A percentile compares a stretch with the other conserved stretches of the same genome.
These are phyloP conservation scores for Pseudocercospora cruenta DNA, from an alignment of 2,329 filamentous ascomycete genomes.

Conservation along the genomic window DNA sequence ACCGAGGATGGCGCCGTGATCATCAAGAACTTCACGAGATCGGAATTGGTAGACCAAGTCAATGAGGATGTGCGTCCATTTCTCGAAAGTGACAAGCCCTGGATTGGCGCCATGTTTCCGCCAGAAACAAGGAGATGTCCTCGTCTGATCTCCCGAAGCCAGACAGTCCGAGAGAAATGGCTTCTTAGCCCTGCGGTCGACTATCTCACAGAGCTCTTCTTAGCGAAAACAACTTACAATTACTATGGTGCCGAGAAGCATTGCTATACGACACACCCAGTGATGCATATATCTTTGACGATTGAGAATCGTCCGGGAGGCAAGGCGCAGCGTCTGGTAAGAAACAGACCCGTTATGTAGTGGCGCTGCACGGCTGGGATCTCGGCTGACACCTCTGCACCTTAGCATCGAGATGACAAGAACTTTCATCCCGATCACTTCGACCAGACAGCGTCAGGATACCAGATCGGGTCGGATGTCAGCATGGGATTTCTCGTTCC, in stretches of 20 bases:
- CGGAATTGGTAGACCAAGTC: conserved; percentile 1
- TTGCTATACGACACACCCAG: conserved; percentile 5
- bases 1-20: conserved; percentile 4
- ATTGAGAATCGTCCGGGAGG: conserved; percentile 3
- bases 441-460: conserved; percentile 1
- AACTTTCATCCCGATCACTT: conserved; percentile 7
- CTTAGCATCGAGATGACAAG: conserved; percentile 9
- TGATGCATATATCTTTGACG: conserved; percentile 2
- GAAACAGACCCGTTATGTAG: background rate
- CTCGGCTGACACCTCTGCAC: background rate
- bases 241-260: conserved; percentile 10
- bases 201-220: background rate
- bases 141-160: conserved; percentile 4
- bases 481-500: conserved; percentile 3
- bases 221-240: conserved; percentile 2
- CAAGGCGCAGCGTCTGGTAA: background rate
- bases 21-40: conserved; percentile 5
- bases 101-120: conserved; percentile 8
- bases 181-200: background rate
- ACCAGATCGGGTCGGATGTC: background rate
- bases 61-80: conserved; percentile 1
- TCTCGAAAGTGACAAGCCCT: conserved; percentile 2
- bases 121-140: conserved; percentile 3
- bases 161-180: conserved; percentile 6
- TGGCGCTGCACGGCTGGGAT: background rate